Evolutionary conservation across 23 red algal genomes (phyloP).

Genomic region (Pyropia yezoensis): DNA sequence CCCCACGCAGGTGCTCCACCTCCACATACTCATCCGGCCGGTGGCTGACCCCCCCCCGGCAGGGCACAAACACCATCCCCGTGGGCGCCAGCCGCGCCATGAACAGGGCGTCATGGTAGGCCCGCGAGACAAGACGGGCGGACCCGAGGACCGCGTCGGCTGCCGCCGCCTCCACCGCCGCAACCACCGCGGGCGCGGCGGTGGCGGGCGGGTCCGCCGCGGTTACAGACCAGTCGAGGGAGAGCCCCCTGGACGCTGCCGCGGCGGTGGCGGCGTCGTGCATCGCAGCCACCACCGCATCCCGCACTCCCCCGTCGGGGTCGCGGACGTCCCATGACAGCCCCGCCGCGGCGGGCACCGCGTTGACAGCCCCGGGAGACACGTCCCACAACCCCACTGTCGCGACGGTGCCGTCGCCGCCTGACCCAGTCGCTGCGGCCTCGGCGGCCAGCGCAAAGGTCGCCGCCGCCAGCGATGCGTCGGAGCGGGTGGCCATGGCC

Average conservation of each 20-base stretch:
- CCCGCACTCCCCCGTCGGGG: slow-evolving; percentile 22
- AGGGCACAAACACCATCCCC: slow-evolving; percentile 73
- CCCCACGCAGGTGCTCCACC: slow-evolving; percentile 15
- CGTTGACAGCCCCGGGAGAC: slow-evolving; percentile 35
- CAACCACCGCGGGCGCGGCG: slow-evolving; percentile 13
- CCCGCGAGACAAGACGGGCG: slow-evolving; percentile 29
- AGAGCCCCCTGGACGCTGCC: slow-evolving; percentile 10
- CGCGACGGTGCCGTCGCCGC: slow-evolving; percentile 22
- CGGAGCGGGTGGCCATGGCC: slow-evolving; percentile 33
- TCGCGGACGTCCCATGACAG: slow-evolving; percentile 37
- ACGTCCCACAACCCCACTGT: slow-evolving; percentile 45
- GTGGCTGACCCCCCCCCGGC: slow-evolving; percentile 49
- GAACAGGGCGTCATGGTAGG: slow-evolving; percentile 60
- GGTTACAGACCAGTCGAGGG: background rate
- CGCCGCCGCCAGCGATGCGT: slow-evolving; percentile 46
- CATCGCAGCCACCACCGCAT: slow-evolving; percentile 12
- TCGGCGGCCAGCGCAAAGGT: slow-evolving; percentile 43
- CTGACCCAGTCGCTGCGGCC: slow-evolving; percentile 3
- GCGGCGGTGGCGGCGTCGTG: background rate
- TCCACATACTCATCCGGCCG: slow-evolving; percentile 46
- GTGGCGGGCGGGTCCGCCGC: slow-evolving; percentile 24
- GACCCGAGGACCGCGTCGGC: background rate
- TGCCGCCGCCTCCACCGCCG: slow-evolving; percentile 6
- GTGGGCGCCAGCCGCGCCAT: slow-evolving; percentile 33
- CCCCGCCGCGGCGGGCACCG: slow-evolving; percentile 22